Percentiles rank a stretch among this genome's conserved stretches.
These are phyloP conservation scores for Tetracladium setigerum DNA, from an alignment of 495 filamentous ascomycete species.

Conservation along the genomic window DNA sequence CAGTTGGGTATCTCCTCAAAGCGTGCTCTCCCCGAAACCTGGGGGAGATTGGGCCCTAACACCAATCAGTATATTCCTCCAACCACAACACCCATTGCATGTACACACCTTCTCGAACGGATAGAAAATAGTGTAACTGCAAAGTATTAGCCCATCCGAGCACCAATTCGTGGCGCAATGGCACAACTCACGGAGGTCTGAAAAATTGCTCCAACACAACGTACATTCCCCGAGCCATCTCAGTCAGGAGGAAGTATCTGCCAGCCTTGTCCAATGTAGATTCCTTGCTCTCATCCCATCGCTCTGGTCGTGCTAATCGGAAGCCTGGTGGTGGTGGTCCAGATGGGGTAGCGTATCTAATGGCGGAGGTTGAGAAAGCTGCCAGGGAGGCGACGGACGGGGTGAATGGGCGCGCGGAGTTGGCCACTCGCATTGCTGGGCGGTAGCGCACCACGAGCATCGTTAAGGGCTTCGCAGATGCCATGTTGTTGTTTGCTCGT, in stretches of 20 bases:
- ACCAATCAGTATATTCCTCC: conserved; percentile 8
- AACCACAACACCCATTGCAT: not conserved
- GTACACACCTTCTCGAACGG: conserved; percentile 81
- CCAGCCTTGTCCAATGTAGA: conserved; percentile 72
- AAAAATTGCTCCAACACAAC: conserved; percentile 97
- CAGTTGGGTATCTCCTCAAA: conserved; percentile 87
- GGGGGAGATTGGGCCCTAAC: conserved; percentile 84
- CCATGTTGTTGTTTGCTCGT: conserved; percentile 36
- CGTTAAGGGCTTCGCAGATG: conserved; percentile 42
- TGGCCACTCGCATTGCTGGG: conserved; percentile 22
- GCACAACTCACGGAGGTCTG: conserved; percentile 75
- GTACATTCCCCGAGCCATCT: conserved; percentile 97
- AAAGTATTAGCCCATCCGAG: conserved; percentile 4
- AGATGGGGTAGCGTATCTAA: conserved; percentile 68
- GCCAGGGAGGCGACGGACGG: conserved; percentile 27
- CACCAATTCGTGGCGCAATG: conserved; percentile 8
- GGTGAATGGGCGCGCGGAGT: conserved; percentile 15
- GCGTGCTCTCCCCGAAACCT: conserved; percentile 97
- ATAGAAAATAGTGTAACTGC: conserved; percentile 94
- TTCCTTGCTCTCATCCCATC: conserved; percentile 67
- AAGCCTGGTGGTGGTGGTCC: conserved; percentile 74
- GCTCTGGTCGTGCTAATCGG: conserved; percentile 56
- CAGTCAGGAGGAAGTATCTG: conserved; percentile 86
- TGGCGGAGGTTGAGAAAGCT: conserved; percentile 39
- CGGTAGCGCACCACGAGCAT: conserved; percentile 44